A percentile compares a stretch with the other conserved stretches of the same genome.
Conservation (phyloP, 805 yeast genomes). For the Yarrowia yakushimensis region DNA sequence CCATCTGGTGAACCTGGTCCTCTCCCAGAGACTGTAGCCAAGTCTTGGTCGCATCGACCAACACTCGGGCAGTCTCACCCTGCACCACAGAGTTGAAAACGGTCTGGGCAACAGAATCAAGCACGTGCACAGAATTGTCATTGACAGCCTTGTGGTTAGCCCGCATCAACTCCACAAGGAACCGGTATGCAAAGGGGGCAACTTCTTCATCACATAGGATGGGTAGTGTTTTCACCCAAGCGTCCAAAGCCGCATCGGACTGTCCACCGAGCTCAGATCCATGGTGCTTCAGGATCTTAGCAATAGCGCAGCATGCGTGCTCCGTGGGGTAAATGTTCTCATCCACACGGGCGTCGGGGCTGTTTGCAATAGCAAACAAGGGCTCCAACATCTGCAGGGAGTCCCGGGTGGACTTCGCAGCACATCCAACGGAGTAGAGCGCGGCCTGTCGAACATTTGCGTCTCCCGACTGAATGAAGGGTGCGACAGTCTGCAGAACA, state of each 20-base stretch:
- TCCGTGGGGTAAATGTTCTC: constrained; percentile 87
- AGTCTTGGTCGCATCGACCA: constrained; percentile 59
- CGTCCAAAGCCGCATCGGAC: constrained; percentile 57
- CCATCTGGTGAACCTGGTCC: constrained; percentile 6
- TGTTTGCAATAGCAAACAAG: constrained; percentile 64
- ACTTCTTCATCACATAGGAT: constrained; percentile 81
- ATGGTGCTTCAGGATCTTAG: constrained; percentile 69
- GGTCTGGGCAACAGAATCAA: constrained; percentile 72
- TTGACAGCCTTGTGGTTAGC: constrained; percentile 58
- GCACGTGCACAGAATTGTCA: constrained; percentile 54
- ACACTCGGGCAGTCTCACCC: constrained; percentile 68
- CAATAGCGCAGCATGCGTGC: constrained; percentile 74
- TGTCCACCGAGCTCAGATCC: constrained; percentile 54
- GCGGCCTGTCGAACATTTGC: constrained; percentile 82
- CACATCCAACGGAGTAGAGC: constrained; percentile 75
- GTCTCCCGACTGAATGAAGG: constrained; percentile 43
- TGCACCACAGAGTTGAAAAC: constrained; percentile 60
- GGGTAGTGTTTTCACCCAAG: constrained; percentile 83
- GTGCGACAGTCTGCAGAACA: constrained; percentile 63
- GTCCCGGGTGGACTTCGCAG: constrained; percentile 76
- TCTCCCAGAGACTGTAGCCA: constrained; percentile 41
- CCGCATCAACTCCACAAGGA: constrained; percentile 67
- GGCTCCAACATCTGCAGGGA: constrained; percentile 68
- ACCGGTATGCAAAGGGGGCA: constrained; percentile 77
- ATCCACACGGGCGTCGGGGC: constrained; percentile 80